These are phyloP conservation scores for Echria macrotheca DNA, from an alignment of 495 filamentous ascomycete genomes.

Conservation along the genomic window DNA sequence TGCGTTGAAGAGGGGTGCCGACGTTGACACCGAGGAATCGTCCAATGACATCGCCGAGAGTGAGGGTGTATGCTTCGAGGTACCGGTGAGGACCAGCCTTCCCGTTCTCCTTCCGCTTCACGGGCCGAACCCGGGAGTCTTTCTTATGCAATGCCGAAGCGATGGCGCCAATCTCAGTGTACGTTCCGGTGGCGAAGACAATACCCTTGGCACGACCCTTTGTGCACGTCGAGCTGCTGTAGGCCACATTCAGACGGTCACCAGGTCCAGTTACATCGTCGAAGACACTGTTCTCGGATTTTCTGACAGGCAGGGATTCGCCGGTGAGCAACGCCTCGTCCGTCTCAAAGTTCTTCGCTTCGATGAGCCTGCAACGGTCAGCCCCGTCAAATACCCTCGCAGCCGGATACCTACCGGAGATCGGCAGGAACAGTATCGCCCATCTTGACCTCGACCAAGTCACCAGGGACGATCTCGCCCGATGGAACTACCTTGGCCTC, in stretches of 20 bases:
- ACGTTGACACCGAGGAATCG: conserved; percentile 67
- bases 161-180: conserved; percentile 78
- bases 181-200: conserved; percentile 65
- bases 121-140: conserved; percentile 51
- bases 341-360: conserved; percentile 65
- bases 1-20: conserved; percentile 72
- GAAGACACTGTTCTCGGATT: conserved; percentile 28
- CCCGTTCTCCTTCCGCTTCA: conserved; percentile 52
- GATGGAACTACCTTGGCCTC: conserved; percentile 68
- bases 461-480: conserved; percentile 77
- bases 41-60: conserved; percentile 59
- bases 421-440: conserved; percentile 78
- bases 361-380: conserved; percentile 48
- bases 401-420: conserved; percentile 23
- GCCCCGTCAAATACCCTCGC: neutral
- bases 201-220: conserved; percentile 64
- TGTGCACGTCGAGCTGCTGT: conserved; percentile 60
- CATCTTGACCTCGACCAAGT: conserved; percentile 67
- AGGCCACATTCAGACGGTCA: conserved; percentile 64
- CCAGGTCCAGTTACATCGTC: conserved; percentile 47
- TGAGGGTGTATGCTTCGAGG: conserved; percentile 62
- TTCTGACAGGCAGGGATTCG: conserved; percentile 54
- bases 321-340: conserved; percentile 53
- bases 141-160: conserved; percentile 58
- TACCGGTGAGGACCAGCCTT: conserved; percentile 62